Evolutionary conservation across 139 green algal species (phyloP).

Genomic region (Chlamydomonas schloesseri): DNA sequence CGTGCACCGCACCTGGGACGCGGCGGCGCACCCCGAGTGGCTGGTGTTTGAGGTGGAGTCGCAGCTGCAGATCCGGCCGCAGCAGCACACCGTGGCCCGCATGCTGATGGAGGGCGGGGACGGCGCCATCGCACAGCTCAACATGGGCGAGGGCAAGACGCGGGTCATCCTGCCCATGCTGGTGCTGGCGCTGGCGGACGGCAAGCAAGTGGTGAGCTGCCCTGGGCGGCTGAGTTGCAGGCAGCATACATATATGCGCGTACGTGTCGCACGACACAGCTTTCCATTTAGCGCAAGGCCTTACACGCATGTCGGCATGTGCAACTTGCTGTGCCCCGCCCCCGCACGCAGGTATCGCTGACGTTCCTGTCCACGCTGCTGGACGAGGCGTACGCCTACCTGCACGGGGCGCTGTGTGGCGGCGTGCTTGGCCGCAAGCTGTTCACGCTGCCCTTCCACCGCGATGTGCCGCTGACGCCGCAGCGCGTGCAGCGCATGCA

Average conservation of each 20-base stretch:
- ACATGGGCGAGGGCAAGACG: slow-evolving; percentile 77
- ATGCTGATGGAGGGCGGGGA: slow-evolving; percentile 51
- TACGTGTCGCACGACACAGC: no score
- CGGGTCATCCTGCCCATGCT: slow-evolving; percentile 76
- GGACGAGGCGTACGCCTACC: slow-evolving; percentile 53
- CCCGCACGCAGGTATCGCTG: slow-evolving; percentile 70
- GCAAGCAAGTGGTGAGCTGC: slow-evolving; percentile 18
- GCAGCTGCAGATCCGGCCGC: slow-evolving; percentile 68
- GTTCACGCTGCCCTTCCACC: slow-evolving; percentile 59
- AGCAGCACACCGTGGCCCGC: slow-evolving; percentile 54
- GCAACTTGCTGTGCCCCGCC: no score
- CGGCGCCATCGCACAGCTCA: slow-evolving; percentile 59
- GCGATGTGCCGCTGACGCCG: slow-evolving; percentile 52
- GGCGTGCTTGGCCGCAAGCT: slow-evolving; percentile 63
- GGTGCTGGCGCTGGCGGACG: slow-evolving; percentile 51
- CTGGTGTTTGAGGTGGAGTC: slow-evolving; percentile 70
- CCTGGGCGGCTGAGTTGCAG: no score
- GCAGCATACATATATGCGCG: no score
- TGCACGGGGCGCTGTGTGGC: slow-evolving; percentile 60
- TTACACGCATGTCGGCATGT: no score
- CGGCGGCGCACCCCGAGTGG: slow-evolving; percentile 54
- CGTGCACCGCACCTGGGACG: slow-evolving; percentile 50
- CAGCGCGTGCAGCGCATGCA: slow-evolving; percentile 28
- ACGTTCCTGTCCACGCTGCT: slow-evolving; percentile 68
- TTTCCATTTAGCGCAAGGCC: no score